Evolutionary conservation across 257 asterid species (phyloP), one percentile per base, ranked within the genome.

Genomic region (Apocynum venetum): DNA sequence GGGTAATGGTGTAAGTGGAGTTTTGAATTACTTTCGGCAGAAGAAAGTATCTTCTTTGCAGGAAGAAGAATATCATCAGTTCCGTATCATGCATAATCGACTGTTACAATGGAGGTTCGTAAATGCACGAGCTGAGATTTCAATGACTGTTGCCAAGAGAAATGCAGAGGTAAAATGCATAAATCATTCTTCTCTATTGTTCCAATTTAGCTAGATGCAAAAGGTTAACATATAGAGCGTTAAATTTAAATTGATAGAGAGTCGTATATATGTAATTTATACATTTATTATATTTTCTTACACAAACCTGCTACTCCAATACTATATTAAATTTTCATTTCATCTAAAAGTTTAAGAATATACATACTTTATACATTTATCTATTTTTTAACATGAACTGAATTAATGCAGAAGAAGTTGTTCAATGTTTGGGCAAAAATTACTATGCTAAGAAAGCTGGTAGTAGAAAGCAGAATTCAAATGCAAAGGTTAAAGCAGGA

Each of bases 31-130:
- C 83, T 88, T 90, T 44, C 80, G 83, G 83, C 92, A 80, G 80
- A 90, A 87, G 81, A 93, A 86, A 78, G 88, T 81, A 0, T 84
- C 92, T 3, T 81, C 87, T 0, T 40, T 76, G 12, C 57, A 80
- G 66, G 89, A 91, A 77, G 93, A 90, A 81, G 96, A 89, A 80
- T 88, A 84, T 86, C 88, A 89, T 74, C 91, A 82, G 48, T 87
- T 76, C 51, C 86, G 96, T 49, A 57, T 92, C 38, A 73, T 65
- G 88, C 87, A 90, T 80, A 92, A 87, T 64, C 79, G 89, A 66
- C 56, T 93, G 60, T 14, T 93, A 89, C 98, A 93, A 84, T 92
- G 97, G 98, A 84, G 97, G 76, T 92, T 89, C 48, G 91, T 78
- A 5, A 93, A 93, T 66, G 98, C 98, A 79, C 85, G 93, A 79